A percentile compares a stretch with the other conserved stretches of the same genome.
These are phyloP conservation scores for Syncephalis plumigaleata DNA, from an alignment of 371 early-diverging fungal genomes.

Conservation along the genomic window DNA sequence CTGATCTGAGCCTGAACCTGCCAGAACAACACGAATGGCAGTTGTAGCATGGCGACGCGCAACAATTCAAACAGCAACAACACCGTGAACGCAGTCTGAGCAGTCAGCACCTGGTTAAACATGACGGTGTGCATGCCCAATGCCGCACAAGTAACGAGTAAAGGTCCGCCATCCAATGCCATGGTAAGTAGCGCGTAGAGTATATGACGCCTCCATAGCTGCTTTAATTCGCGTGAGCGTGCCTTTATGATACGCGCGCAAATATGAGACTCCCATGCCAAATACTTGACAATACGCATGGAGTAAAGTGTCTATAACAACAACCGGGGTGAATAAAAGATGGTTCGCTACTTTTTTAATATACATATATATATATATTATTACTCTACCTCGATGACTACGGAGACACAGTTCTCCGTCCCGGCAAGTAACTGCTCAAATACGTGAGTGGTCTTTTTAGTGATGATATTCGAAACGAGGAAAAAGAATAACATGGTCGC, in stretches of 20 bases:
- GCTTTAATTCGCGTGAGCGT: constrained; percentile 25
- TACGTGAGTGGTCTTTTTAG: constrained; percentile 22
- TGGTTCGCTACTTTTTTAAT: no score
- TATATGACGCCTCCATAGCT: constrained; percentile 16
- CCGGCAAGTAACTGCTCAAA: constrained; percentile 8
- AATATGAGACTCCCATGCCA: constrained; percentile 44
- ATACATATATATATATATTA: no score
- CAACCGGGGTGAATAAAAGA: no score
- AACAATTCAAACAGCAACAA: constrained; percentile 32
- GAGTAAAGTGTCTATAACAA: constrained; percentile 18
- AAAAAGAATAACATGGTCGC: constrained; percentile 20
- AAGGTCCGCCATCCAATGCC: constrained; percentile 24
- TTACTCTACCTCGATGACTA: constrained; percentile 18
- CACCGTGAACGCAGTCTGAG: constrained; percentile 40
- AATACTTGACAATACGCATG: constrained; percentile 52
- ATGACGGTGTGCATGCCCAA: constrained; percentile 35
- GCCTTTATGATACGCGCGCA: constrained; percentile 23
- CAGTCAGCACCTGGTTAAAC: constrained; percentile 28
- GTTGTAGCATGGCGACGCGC: constrained; percentile 28
- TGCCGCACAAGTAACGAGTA: constrained; percentile 28
- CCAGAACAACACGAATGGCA: constrained; percentile 32
- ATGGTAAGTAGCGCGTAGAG: constrained; percentile 22
- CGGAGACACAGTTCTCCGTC: constrained; percentile 22
- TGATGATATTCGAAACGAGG: constrained; percentile 29
- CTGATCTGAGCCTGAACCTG: constrained; percentile 29